These are phyloP conservation scores for Solanum chiquidenum DNA, from an alignment of 257 asterid genomes.

Conservation along the genomic window DNA sequence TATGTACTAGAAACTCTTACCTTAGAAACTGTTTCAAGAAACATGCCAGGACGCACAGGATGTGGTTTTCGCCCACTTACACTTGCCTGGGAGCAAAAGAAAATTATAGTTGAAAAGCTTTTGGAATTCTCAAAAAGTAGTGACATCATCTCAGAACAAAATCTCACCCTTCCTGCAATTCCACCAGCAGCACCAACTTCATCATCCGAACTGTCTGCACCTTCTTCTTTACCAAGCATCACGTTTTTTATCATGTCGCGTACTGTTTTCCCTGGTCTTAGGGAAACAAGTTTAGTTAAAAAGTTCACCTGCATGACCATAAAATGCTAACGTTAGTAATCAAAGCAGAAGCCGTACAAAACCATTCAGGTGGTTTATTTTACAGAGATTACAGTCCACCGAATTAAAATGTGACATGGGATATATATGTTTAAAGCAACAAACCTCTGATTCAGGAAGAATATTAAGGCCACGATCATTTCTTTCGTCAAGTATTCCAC, in stretches of 20 bases:
- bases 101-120: slow-evolving; percentile 3
- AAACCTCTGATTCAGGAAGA: slow-evolving; percentile 93
- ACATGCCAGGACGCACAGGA: slow-evolving; percentile 99
- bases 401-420: background rate
- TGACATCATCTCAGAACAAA: background rate
- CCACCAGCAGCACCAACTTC: slow-evolving; percentile 29
- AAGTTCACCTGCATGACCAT: slow-evolving; percentile 63
- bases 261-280: slow-evolving; percentile 75
- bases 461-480: slow-evolving; percentile 82
- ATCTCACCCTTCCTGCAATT: slow-evolving; percentile 70
- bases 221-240: slow-evolving; percentile 87
- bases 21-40: slow-evolving; percentile 96
- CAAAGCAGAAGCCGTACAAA: slow-evolving; percentile 3
- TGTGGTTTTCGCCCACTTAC: slow-evolving; percentile 61
- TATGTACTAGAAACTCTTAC: slow-evolving; percentile 23
- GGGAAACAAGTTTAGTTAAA: slow-evolving; percentile 72
- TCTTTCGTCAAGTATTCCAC: slow-evolving; percentile 93
- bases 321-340: slow-evolving; percentile 3
- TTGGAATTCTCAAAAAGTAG: background rate
- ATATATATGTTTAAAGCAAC: background rate
- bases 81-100: slow-evolving; percentile 55
- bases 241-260: slow-evolving; percentile 77
- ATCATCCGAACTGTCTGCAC: slow-evolving; percentile 42
- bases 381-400: background rate
- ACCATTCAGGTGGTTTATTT: background rate